Base-by-base conservation (phyloP, 2,329 filamentous ascomycete genomes). In the Pyricularia grisea region DNA sequence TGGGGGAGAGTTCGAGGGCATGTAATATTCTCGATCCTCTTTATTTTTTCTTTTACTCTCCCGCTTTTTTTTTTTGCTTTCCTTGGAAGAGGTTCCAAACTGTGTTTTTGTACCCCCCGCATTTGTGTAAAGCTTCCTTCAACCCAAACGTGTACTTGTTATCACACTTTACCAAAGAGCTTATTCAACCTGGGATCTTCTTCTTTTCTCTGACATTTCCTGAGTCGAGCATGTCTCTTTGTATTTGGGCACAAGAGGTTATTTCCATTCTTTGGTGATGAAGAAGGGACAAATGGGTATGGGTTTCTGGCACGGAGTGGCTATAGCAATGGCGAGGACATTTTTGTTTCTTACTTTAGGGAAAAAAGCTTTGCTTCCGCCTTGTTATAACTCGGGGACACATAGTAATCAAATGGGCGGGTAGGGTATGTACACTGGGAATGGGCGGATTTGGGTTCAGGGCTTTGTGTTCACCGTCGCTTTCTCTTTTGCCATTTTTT, bases 1-100 rank as follows among this genome's bases (percentile, higher is more conserved):
- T 66, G 93, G 92, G 68, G 94, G 93, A 70, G 94, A 97, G 76
- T 98, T 97, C 80, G 95, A 98, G 76, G 94, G 93, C 75, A 93
- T 98, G 85, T 98, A 91, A 87, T 73, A 69, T 63, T 66, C 50
- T 17, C 67, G 33, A 17, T 5, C 14, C 60, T 63, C 50, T 27
- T 25, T 30, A 30, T 36, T 33, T 36, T 12, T 14, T 33, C 12
- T 33, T n/a, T 36, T 27, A 23, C 64, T 68, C 66, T 10, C 33
- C 33, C 23, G 50, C 60, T n/a, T n/a, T n/a, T n/a, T n/a, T n/a
- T 66, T 68, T 42, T 31, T 7, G 9, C 14, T 36, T n/a, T 3
- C 31, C 23, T 66, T 17, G 4, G 27, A 61, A 28, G 60, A 17
- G 60, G 25, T 66, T 42, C 27, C 12, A 36, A 42, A 4, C 31